A percentile compares a stretch with the other conserved stretches of the same genome.
phyloP scores from a whole-genome alignment of 371 early-diverging fungal species.

The Mucor saturninus region DNA sequence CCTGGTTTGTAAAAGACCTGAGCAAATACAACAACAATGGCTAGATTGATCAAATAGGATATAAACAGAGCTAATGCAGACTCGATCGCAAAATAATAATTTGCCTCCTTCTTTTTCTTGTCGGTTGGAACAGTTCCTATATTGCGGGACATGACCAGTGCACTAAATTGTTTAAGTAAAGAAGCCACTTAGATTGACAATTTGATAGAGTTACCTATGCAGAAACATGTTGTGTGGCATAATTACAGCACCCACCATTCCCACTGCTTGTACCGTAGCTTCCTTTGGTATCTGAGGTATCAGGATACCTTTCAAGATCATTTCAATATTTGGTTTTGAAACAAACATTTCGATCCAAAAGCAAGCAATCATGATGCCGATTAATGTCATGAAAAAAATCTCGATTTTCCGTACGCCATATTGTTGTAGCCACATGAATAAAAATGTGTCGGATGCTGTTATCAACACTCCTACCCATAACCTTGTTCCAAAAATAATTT shows the following conservation, averaged over 20 bases:
- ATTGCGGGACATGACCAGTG: slow-evolving; percentile 66
- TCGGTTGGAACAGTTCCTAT: slow-evolving; percentile 51
- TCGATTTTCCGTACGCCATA: slow-evolving; percentile 73
- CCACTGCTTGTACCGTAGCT: slow-evolving; percentile 69
- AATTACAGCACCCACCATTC: slow-evolving; percentile 72
- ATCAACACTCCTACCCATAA: slow-evolving; percentile 72
- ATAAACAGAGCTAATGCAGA: slow-evolving; percentile 66
- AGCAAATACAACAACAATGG: slow-evolving; percentile 75
- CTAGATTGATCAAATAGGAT: slow-evolving; percentile 74
- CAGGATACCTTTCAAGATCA: slow-evolving; percentile 64
- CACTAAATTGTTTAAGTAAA: slow-evolving; percentile 30
- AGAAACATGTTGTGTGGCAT: slow-evolving; percentile 84
- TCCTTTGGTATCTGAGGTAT: slow-evolving; percentile 62
- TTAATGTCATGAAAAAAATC: slow-evolving; percentile 66
- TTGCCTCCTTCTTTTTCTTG: slow-evolving; percentile 66
- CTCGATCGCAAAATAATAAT: slow-evolving; percentile 72
- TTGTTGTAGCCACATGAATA: slow-evolving; percentile 67
- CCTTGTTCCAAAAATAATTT: slow-evolving; percentile 64
- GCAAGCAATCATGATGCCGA: slow-evolving; percentile 67
- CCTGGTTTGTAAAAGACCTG: slow-evolving; percentile 63
- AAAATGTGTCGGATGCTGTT: slow-evolving; percentile 72
- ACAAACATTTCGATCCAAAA: slow-evolving; percentile 72
- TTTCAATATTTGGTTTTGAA: slow-evolving; percentile 57
- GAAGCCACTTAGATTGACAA: neutral
- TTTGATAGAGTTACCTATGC: slow-evolving; percentile 50